These are phyloP conservation scores for Pouteria glomerata DNA, from an alignment of 148 eudicot species.

Conservation along the genomic window DNA sequence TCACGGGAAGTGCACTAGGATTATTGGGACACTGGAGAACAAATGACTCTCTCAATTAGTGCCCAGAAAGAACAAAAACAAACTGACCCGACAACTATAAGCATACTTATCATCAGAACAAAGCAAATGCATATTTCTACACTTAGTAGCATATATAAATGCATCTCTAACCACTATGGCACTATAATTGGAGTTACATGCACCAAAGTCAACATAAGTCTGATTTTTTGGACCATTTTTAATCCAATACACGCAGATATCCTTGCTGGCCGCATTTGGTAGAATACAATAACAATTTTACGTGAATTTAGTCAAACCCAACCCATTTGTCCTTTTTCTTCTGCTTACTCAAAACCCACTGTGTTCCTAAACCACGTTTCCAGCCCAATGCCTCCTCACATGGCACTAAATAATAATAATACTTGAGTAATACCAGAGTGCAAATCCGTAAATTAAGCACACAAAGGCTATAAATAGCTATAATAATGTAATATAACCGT, in stretches of 20 bases:
- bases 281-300: too few species aligned
- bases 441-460: neutral
- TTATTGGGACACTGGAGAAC: neutral
- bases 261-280: too few species aligned
- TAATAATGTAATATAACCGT: neutral
- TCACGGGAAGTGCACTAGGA: neutral
- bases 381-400: slow-evolving; percentile 18
- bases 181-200: slow-evolving; percentile 16
- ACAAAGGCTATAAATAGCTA: neutral
- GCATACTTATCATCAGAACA: neutral
- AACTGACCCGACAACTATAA: neutral
- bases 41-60: neutral
- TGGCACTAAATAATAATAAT: slow-evolving; percentile 14
- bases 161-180: slow-evolving; percentile 13
- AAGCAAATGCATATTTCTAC: neutral
- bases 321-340: slow-evolving; percentile 8
- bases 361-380: neutral
- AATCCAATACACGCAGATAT: too few species aligned
- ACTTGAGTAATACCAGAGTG: neutral
- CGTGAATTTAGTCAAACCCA: too few species aligned
- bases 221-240: too few species aligned
- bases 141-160: neutral
- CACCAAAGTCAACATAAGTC: slow-evolving; percentile 10
- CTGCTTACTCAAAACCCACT: neutral
- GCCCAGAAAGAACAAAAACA: neutral